Percentiles rank a stretch among this genome's conserved stretches.
phyloP scores from a whole-genome alignment of 805 yeast genomes.

The Teunomyces gatunensis region DNA sequence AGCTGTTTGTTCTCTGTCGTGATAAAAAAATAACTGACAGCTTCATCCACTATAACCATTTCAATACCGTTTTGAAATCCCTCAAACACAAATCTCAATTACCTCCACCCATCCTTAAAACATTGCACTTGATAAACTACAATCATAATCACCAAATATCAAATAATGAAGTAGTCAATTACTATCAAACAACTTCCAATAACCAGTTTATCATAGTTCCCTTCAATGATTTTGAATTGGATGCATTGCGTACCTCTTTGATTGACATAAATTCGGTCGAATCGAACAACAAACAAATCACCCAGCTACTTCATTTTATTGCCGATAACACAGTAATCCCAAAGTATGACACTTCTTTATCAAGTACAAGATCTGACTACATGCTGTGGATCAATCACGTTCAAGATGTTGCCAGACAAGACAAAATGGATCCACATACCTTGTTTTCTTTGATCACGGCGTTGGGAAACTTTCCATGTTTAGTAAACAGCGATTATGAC shows the following conservation, averaged over 20 bases:
- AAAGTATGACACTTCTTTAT: not conserved
- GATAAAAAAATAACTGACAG: slow-evolving; percentile 16
- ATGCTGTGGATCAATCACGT: slow-evolving; percentile 23
- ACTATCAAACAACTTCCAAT: slow-evolving; percentile 10
- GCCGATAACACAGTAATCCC: not conserved
- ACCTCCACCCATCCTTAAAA: slow-evolving; percentile 16
- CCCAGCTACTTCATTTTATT: not conserved
- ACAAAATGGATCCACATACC: slow-evolving; percentile 11
- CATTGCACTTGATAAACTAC: slow-evolving; percentile 23
- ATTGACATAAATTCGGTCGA: slow-evolving; percentile 2
- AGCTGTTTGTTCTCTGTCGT: slow-evolving; percentile 22
- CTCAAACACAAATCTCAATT: slow-evolving; percentile 3
- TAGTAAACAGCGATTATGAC: slow-evolving; percentile 37
- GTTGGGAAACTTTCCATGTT: slow-evolving; percentile 43
- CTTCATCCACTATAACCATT: slow-evolving; percentile 19
- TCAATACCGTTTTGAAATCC: slow-evolving; percentile 10
- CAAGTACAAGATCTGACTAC: slow-evolving; percentile 8
- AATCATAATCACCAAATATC: slow-evolving; percentile 11
- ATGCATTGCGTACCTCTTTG: slow-evolving; percentile 9
- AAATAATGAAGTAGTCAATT: slow-evolving; percentile 7
- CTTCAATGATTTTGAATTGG: slow-evolving; percentile 19
- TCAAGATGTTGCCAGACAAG: slow-evolving; percentile 7
- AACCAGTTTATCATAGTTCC: slow-evolving; percentile 12
- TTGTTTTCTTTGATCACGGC: slow-evolving; percentile 34
- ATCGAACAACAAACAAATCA: not conserved